Base-by-base conservation (phyloP, 2,329 filamentous ascomycete species). In the Fusarium solani-melongenae region DNA sequence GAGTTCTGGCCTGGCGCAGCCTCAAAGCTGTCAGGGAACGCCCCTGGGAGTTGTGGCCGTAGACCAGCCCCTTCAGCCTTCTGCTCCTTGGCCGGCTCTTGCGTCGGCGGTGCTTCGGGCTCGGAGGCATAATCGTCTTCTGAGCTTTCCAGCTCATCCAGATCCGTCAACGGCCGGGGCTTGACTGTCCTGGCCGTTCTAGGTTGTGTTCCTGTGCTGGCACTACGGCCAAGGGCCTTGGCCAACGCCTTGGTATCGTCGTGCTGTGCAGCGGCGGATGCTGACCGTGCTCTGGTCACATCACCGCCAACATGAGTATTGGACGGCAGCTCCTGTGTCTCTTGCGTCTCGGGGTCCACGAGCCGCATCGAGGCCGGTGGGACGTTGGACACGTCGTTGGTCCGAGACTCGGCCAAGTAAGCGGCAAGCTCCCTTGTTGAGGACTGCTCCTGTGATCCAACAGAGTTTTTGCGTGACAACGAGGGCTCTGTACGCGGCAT, bases 61-160 rank as follows among this genome's bases (percentile, higher is more conserved):
- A 78, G 34, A 38, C 67, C 68, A 56, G 68, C 65, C 15, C 77
- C 75, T 36, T 76, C 70, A 4, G 65, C 15, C 55, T 76, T 76
- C 36, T 77, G 70, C 34, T 71, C 70, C 15, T 64, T 62, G 1
- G 66, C 58, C 10, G 73, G 70, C n/a, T 74, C 69, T 17, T 64
- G 57, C 36, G 74, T 72, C 8, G 72, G 46, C 46, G 68, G 62
- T 57, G 74, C 63, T 71, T 69, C 57, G 22, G 76, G 63, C 41
- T 74, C 70, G 63, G 72, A 83, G 71, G 69, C 81, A 74, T 62
- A 81, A 38, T 86, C 86, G 1, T 84, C 83, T 10, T 87, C 86
- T 6, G 88, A 88, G 61, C 88, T 88, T 70, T 93, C 92, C 53
- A 93, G 92, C 72, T 93, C 92, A 77, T 94, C 93, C 14, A 94